Base-by-base conservation (phyloP, 352 stramenopile genomes). In the Phytophthora brassicae region DNA sequence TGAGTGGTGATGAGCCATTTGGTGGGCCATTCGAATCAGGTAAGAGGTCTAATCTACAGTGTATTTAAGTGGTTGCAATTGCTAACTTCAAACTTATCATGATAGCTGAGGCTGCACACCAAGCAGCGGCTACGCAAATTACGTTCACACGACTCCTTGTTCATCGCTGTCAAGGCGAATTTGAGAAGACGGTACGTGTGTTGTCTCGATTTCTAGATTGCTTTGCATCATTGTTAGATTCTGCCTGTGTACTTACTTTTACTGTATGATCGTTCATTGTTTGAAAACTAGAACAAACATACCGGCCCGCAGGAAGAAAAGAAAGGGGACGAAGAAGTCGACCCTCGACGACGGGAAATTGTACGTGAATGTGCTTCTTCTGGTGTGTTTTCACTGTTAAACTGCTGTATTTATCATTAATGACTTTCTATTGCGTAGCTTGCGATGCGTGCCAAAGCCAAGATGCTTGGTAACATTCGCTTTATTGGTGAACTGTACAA, bases 401-500 rank as follows among this genome's bases (percentile, higher is more conserved):
- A 14, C 5, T 43, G 3, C 28, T 47, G 22, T 24, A 29, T 17
- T 39, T 17, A 56, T 22, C 4, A 9, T 6, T 50, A 39, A n/a
- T 26, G 24, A n/a, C n/a, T n/a, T 42, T 22, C 7, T 28, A 9
- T 13, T 24, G 2, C 35, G 36, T 38, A 87, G 79, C 50, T 66
- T 44, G 79, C 79, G 24, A 79, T 82, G 45, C 71, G 79, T 20
- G 68, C 47, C 2, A 55, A 55, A 20, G 47, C 47, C 12, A 55
- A 55, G 9, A 55, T 96, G 87, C 70, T 96, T 14, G 87, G 87
- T 20, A 96, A 94, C 68, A 94, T 94, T 44, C 87, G 87, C 28
- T 96, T 96, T 49, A 88, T 96, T 29, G 87, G 85, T 28, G 87
- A 96, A 46, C 45, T 96, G 29, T 96, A 91, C 71, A 96, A 96